phyloP scores from a whole-genome alignment of 2,329 filamentous ascomycete species.

The Malbranchea cinnamomea region DNA sequence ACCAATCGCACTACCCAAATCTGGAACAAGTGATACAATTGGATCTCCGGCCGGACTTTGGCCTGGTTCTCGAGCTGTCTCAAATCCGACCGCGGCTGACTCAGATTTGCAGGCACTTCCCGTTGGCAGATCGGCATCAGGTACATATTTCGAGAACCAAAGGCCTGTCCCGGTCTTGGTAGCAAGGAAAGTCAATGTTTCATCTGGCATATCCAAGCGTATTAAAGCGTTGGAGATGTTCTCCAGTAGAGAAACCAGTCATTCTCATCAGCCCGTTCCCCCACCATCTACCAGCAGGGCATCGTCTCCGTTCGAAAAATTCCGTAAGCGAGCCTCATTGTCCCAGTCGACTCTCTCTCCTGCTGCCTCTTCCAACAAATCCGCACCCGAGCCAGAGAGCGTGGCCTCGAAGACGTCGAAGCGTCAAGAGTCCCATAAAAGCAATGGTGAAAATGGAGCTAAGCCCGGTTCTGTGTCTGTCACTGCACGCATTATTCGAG shows the following conservation, averaged over 20 bases:
- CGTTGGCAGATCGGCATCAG: slow-evolving; percentile 25
- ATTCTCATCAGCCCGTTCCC: slow-evolving; percentile 17
- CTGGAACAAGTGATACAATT: slow-evolving; percentile 22
- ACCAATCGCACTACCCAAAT: slow-evolving; percentile 59
- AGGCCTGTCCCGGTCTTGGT: slow-evolving; percentile 33
- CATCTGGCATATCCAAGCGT: slow-evolving; percentile 80
- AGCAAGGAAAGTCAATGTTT: slow-evolving; percentile 66
- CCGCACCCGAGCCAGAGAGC: slow-evolving; percentile 12
- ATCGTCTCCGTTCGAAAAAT: slow-evolving; percentile 42
- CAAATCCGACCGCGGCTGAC: slow-evolving; percentile 21
- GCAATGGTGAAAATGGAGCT: slow-evolving; percentile 13
- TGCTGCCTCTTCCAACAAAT: slow-evolving; percentile 11
- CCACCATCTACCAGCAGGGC: slow-evolving; percentile 26
- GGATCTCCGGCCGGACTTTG: slow-evolving; percentile 17
- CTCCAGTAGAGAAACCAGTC: slow-evolving; percentile 33
- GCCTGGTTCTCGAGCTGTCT: slow-evolving; percentile 26
- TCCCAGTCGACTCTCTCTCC: slow-evolving; percentile 16
- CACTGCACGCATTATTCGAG: slow-evolving; percentile 67
- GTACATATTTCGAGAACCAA: slow-evolving; percentile 18
- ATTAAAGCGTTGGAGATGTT: slow-evolving; percentile 87
- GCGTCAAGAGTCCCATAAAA: slow-evolving; percentile 17
- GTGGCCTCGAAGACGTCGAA: slow-evolving; percentile 18
- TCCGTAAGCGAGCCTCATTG: slow-evolving; percentile 28
- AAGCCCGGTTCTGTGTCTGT: slow-evolving; percentile 64
- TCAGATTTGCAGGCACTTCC: slow-evolving; percentile 19